Conservation (phyloP, 345 rosid species). For the Lepidium aucheri region DNA sequence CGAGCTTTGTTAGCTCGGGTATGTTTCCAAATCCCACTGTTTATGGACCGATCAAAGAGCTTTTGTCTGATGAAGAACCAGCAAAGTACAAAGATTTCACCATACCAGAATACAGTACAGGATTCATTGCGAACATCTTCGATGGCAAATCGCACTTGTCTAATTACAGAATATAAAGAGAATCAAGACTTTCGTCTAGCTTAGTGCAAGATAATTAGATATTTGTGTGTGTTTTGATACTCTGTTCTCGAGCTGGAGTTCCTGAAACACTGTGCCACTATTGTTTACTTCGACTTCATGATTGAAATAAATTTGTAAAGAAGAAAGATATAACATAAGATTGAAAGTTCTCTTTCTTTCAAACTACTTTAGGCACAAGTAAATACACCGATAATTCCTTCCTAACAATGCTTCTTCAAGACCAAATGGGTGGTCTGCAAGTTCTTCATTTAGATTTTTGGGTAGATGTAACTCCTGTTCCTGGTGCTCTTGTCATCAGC, state of each 20-base stretch:
- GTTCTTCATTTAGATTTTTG: constrained; percentile 18
- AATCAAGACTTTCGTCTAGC: background rate
- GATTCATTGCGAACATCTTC: background rate
- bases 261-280: too few species aligned
- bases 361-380: constrained; percentile 5
- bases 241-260: too few species aligned
- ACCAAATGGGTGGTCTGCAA: constrained; percentile 31
- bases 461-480: constrained; percentile 18
- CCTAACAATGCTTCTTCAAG: constrained; percentile 25
- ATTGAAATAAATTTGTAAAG: too few species aligned
- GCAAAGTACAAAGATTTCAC: constrained; percentile 3
- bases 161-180: background rate
- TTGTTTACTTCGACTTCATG: too few species aligned
- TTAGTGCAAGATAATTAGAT: background rate
- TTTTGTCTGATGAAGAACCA: constrained; percentile 6
- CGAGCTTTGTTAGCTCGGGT: constrained; percentile 17
- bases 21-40: constrained; percentile 3
- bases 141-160: background rate
- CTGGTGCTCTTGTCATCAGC: constrained; percentile 27
- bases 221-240: background rate
- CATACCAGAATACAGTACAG: constrained; percentile 14
- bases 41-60: constrained; percentile 18
- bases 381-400: constrained; percentile 24
- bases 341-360: too few species aligned
- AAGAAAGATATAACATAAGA: too few species aligned